Conservation (phyloP, 2,329 filamentous ascomycete species). For the Scedosporium apiospermum region DNA sequence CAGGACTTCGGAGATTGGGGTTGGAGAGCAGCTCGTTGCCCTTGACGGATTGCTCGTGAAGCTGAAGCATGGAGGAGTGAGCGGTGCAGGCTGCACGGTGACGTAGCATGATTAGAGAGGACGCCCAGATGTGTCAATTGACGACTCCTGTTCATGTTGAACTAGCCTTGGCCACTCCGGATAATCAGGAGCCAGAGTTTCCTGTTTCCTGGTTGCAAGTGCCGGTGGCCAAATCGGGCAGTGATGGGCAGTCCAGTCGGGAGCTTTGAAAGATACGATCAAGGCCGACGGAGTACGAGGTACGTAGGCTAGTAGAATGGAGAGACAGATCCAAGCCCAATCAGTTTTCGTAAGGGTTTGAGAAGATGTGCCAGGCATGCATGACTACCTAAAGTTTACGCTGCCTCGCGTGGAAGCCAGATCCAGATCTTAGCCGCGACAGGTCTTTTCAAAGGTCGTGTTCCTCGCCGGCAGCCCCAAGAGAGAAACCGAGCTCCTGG, state of each 20-base stretch:
- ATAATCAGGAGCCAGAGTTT: neutral
- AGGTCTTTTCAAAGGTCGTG: neutral
- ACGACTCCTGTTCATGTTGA: neutral
- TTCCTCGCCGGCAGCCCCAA: too few species aligned
- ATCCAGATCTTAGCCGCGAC: neutral
- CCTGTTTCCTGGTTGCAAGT: neutral
- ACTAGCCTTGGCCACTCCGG: neutral
- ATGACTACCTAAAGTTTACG: neutral
- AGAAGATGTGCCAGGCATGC: neutral
- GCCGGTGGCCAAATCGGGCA: too few species aligned
- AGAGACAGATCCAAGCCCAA: neutral
- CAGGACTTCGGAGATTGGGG: neutral
- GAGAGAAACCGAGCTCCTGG: too few species aligned
- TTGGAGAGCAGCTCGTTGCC: neutral
- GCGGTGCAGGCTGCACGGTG: neutral
- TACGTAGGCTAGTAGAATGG: neutral
- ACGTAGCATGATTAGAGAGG: neutral
- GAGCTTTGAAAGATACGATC: neutral
- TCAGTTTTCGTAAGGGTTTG: neutral
- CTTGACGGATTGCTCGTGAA: neutral
- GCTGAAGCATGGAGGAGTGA: neutral
- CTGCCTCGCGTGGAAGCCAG: neutral
- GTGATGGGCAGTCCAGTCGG: too few species aligned
- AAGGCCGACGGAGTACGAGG: neutral
- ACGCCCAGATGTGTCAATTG: neutral